Evolutionary conservation across 805 yeast genomes (phyloP).

Genomic region (Candida chilensis): DNA sequence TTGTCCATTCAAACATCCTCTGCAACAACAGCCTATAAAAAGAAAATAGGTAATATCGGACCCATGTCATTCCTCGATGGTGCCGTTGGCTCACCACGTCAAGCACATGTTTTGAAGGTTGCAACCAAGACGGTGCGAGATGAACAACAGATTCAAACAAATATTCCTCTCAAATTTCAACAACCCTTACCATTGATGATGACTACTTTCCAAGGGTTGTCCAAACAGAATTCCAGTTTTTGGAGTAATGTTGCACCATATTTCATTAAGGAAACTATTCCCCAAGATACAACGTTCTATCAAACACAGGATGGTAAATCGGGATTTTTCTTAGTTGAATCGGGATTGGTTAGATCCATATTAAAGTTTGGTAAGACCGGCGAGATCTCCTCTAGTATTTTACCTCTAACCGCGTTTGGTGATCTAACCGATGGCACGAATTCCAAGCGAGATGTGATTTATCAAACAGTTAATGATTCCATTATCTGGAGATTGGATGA

Average conservation of each 20-base stretch:
- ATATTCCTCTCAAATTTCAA: conserved; percentile 14
- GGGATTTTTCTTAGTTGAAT: conserved; percentile 49
- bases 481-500: conserved; percentile 61
- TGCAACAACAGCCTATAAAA: neutral
- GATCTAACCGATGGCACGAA: conserved; percentile 30
- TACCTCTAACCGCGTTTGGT: conserved; percentile 73
- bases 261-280: conserved; percentile 40
- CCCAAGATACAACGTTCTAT: conserved; percentile 35
- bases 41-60: conserved; percentile 1
- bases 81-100: conserved; percentile 40
- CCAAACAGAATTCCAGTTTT: conserved; percentile 37
- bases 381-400: conserved; percentile 35
- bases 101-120: conserved; percentile 41
- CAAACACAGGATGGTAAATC: conserved; percentile 36
- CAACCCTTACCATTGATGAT: conserved; percentile 59
- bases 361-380: conserved; percentile 37
- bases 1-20: neutral
- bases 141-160: conserved; percentile 22
- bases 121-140: conserved; percentile 36
- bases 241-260: conserved; percentile 60
- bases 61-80: conserved; percentile 9
- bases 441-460: conserved; percentile 35
- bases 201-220: conserved; percentile 56
- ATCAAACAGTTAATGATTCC: conserved; percentile 48
- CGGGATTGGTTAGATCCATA: conserved; percentile 45